Percentiles rank a stretch among this genome's conserved stretches.
Evolutionary conservation across 495 filamentous ascomycete genomes (phyloP).

Genomic region (Podospora anserina): DNA sequence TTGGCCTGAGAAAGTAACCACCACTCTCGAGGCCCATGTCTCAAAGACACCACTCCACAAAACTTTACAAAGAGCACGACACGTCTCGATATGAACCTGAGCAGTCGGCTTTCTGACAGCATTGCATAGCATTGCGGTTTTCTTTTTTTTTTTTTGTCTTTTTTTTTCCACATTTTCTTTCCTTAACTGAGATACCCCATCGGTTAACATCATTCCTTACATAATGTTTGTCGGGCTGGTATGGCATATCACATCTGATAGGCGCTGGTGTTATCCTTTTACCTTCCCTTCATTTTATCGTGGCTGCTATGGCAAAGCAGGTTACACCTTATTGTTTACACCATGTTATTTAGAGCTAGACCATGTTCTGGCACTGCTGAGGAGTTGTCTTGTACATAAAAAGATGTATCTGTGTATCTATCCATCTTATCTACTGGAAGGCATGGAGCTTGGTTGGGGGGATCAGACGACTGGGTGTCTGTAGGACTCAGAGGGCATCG

Average conservation of each 20-base stretch:
- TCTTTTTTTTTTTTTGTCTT: conserved; percentile 3
- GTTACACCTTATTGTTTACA: background rate
- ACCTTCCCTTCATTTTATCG: background rate
- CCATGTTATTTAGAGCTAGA: background rate
- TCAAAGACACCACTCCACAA: background rate
- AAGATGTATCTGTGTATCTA: background rate
- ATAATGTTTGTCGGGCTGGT: background rate
- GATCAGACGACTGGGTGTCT: background rate
- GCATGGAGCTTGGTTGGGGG: background rate
- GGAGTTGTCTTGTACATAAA: background rate
- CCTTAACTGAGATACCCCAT: conserved; percentile 28
- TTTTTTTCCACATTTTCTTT: conserved; percentile 7
- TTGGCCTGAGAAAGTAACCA: conserved; percentile 39
- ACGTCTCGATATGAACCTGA: background rate
- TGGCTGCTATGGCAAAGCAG: background rate
- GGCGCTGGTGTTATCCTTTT: background rate
- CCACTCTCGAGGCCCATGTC: background rate
- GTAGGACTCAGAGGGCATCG: background rate
- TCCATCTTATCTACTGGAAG: background rate
- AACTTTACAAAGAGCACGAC: background rate
- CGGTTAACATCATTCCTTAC: conserved; percentile 21
- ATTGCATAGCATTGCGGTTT: background rate
- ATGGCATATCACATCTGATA: conserved; percentile 5
- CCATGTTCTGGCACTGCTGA: background rate
- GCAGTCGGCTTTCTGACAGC: background rate